Base-by-base conservation (phyloP, 768 basidiomycete genomes). In the Termitomyces eurrhizus region DNA sequence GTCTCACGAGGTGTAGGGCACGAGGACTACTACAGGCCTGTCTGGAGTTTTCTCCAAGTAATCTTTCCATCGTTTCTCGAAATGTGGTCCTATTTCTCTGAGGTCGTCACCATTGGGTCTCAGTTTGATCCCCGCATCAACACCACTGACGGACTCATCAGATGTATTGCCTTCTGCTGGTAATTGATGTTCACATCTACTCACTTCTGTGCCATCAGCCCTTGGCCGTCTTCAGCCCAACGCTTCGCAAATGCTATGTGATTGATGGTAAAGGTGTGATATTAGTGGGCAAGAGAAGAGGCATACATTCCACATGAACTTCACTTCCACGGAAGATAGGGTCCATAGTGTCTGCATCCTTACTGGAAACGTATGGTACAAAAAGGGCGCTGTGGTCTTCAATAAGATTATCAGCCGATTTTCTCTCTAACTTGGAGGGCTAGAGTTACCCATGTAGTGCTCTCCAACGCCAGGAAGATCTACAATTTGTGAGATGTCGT, bases 381-480 rank as follows among this genome's bases (percentile, higher is more conserved):
- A 75, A 68, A 1, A 70, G 58, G 26, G 70, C 44, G 56, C 72
- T 75, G 59, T 81, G 81, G 58, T 81, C 81, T 83, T n/a, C 46
- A 2, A 14, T 11, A 33, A 53, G 12, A 45, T 9, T 11, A 59
- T 33, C 41, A 49, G 29, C 8, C 36, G 2, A 2, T 42, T 35
- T 4, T 37, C 21, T 24, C 50, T 39, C 39, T 13, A 35, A 13
- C 12, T 4, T 4, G 32, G 12, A 32, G 33, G 18, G 33, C 53
- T 68, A 1, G 16, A 18, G 7, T 41, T 52, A 81, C 84, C 84
- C 63, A 80, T 76, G 54, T 82, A 84, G 63, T 90, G 82, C 67
- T 88, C 86, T 11, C 92, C 91, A 0, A 95, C 91, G 12, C 87
- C 87, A 3, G 89, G 88, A n/a, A 92, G 80, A 57, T 90, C 84